These are phyloP conservation scores for Orbilia oligospora DNA, from an alignment of 2,329 filamentous ascomycete genomes.

Conservation along the genomic window DNA sequence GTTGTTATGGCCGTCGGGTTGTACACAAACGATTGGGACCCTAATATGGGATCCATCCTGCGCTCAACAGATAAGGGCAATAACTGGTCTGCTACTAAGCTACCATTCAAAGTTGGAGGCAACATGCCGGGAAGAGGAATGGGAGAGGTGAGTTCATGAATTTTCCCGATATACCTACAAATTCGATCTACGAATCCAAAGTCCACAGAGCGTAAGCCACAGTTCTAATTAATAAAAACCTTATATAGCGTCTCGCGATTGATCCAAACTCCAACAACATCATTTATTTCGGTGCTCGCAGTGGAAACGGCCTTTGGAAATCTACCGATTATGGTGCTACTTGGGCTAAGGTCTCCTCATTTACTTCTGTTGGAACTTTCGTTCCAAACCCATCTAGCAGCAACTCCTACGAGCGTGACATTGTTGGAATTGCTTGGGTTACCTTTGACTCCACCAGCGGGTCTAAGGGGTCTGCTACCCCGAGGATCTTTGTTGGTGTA, in stretches of 20 bases:
- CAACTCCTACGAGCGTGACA: constrained; percentile 69
- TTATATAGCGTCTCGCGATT: constrained; percentile 70
- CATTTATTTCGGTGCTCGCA: constrained; percentile 74
- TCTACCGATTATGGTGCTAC: constrained; percentile 72
- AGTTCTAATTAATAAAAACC: neutral
- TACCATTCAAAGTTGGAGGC: constrained; percentile 75
- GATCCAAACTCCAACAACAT: constrained; percentile 74
- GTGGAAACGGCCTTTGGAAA: constrained; percentile 74
- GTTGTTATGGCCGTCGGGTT: constrained; percentile 73
- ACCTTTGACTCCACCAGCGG: constrained; percentile 72
- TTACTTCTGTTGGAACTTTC: constrained; percentile 71
- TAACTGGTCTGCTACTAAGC: constrained; percentile 70
- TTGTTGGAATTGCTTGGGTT: constrained; percentile 71
- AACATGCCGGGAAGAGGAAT: constrained; percentile 76
- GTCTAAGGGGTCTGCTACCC: constrained; percentile 69
- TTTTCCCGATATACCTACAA: neutral
- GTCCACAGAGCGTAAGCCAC: too few species aligned
- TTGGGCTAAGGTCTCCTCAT: constrained; percentile 71
- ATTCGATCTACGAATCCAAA: neutral
- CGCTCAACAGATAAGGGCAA: constrained; percentile 72
- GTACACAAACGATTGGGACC: constrained; percentile 75
- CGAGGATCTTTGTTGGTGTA: constrained; percentile 73
- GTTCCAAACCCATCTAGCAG: constrained; percentile 69
- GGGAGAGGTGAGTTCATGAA: constrained; percentile 67
- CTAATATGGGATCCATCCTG: constrained; percentile 72